Evolutionary conservation across 306 rosid genomes (phyloP).

Genomic region (Gleditsia sinensis): DNA sequence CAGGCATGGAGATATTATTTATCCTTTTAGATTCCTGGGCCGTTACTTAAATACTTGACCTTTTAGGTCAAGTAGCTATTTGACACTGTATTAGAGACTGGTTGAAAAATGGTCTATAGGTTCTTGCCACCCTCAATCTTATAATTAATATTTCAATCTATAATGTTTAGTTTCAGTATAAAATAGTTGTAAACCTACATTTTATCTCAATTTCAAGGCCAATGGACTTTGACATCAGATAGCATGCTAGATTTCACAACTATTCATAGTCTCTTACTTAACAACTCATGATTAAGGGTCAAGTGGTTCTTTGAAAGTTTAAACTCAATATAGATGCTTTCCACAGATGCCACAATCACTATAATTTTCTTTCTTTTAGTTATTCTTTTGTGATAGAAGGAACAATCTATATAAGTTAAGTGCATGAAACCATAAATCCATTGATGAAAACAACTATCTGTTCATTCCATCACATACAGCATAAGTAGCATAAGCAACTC

Average conservation of each 20-base stretch:
- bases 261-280: conserved; percentile 5
- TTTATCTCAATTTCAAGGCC: conserved; percentile 22
- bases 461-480: conserved; percentile 24
- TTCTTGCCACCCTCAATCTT: not conserved
- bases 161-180: not conserved
- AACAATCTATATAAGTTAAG: not conserved
- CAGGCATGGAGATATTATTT: conserved; percentile 14
- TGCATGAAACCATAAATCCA: conserved; percentile 23
- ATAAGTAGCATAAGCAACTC: conserved; percentile 27
- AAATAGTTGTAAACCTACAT: conserved; percentile 4
- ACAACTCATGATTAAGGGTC: conserved; percentile 8
- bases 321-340: conserved; percentile 13
- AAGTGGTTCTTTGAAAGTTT: conserved; percentile 18
- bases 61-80: conserved; percentile 24
- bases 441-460: conserved; percentile 17
- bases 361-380: not conserved
- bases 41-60: conserved; percentile 16
- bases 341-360: conserved; percentile 3
- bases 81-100: conserved; percentile 8
- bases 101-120: conserved; percentile 2
- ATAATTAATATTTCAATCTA: conserved; percentile 12
- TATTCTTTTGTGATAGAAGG: conserved; percentile 16
- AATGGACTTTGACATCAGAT: conserved; percentile 20
- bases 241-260: not conserved
- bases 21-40: not conserved